Evolutionary conservation across 2,329 filamentous ascomycete genomes (phyloP).

Genomic region (Diplocarpon mali): DNA sequence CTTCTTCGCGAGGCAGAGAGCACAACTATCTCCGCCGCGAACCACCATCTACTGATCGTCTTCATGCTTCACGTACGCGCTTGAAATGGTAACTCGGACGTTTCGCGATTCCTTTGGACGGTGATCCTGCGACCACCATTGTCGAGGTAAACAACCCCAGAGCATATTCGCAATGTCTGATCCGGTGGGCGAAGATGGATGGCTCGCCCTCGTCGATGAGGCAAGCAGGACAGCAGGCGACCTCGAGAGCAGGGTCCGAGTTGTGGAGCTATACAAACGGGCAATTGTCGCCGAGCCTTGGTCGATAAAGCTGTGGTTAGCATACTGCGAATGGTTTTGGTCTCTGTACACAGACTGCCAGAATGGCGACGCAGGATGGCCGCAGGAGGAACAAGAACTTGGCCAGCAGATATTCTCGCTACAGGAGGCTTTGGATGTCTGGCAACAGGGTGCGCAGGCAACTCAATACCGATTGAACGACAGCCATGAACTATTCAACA

Average conservation of each 20-base stretch:
- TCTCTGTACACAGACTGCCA: conserved; percentile 56
- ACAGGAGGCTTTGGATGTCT: conserved; percentile 53
- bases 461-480: conserved; percentile 66
- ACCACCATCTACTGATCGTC: not conserved
- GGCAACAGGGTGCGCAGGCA: conserved; percentile 60
- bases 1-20: not conserved
- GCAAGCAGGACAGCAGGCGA: conserved; percentile 48
- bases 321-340: conserved; percentile 71
- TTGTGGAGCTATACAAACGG: conserved; percentile 62
- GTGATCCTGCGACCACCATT: conserved; percentile 1
- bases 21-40: not conserved
- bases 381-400: conserved; percentile 56
- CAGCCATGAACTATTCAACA: conserved; percentile 70
- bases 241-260: conserved; percentile 55
- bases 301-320: conserved; percentile 63
- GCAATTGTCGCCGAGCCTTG: conserved; percentile 61
- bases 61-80: conserved; percentile 5
- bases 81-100: conserved; percentile 9
- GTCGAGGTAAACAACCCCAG: not conserved
- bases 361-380: conserved; percentile 42
- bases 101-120: not conserved
- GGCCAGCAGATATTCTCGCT: conserved; percentile 63
- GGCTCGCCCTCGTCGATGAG: conserved; percentile 69
- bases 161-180: conserved; percentile 22
- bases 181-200: conserved; percentile 63